Conservation (phyloP, 129 eudicot species). For the Artemisia annua region DNA sequence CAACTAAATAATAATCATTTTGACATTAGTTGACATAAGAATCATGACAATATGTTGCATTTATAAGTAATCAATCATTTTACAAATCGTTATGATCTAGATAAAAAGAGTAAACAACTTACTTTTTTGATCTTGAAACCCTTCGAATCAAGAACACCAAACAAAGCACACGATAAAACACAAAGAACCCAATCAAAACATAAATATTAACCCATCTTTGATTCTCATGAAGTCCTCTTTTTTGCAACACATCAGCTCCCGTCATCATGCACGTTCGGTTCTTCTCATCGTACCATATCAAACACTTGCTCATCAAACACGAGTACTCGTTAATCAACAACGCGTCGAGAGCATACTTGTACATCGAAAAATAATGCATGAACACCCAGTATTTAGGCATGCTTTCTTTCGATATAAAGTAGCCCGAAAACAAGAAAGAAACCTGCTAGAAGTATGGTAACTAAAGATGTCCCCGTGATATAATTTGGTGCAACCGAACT, state of each 20-base stretch:
- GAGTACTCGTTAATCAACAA: conserved; percentile 86
- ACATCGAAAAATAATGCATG: conserved; percentile 92
- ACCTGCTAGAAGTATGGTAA: conserved; percentile 80
- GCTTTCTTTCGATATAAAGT: conserved; percentile 76
- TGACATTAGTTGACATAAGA: no score
- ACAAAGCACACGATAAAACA: conserved; percentile 75
- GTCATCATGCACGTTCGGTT: conserved; percentile 71
- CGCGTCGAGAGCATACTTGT: conserved; percentile 87
- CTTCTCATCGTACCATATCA: conserved; percentile 79
- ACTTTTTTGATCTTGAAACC: conserved; percentile 85
- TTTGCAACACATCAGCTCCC: conserved; percentile 74
- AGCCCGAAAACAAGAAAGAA: conserved; percentile 94
- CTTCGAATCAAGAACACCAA: conserved; percentile 78
- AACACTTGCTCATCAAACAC: conserved; percentile 60
- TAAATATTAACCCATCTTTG: conserved; percentile 88
- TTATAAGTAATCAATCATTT: no score
- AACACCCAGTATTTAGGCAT: conserved; percentile 89
- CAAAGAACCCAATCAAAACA: conserved; percentile 73
- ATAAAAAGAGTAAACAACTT: conserved; percentile 6
- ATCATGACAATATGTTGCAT: no score
- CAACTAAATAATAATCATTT: no score
- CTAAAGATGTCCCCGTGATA: conserved; percentile 88
- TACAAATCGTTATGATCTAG: background rate
- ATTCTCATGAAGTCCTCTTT: conserved; percentile 74
- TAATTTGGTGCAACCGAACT: conserved; percentile 89